Evolutionary conservation across 164 flowering plant species (phyloP).

Genomic region (Hamamelis virginiana): DNA sequence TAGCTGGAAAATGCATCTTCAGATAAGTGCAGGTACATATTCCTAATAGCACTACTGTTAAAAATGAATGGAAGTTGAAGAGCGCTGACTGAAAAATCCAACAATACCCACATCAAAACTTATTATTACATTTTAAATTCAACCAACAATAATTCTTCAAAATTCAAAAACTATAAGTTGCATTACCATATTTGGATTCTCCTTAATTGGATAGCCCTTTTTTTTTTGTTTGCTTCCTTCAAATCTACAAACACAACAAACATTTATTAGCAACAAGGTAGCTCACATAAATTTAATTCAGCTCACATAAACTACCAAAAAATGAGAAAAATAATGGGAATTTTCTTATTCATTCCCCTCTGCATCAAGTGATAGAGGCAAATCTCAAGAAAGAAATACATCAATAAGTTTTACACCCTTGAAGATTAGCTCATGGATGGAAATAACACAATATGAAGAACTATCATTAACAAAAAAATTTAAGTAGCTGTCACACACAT

Average conservation of each 20-base stretch:
- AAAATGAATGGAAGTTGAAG: constrained; percentile 87
- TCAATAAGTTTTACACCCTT: no score
- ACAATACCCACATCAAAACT: background rate
- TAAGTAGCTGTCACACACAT: no score
- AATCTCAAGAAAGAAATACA: no score
- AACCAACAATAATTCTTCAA: background rate
- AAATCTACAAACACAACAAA: constrained; percentile 3
- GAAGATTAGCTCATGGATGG: no score
- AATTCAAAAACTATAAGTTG: background rate
- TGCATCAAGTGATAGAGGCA: no score
- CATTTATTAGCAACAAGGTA: constrained; percentile 8
- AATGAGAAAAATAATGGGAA: no score
- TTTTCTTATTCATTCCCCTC: no score
- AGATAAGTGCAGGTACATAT: constrained; percentile 81
- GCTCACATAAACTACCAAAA: no score
- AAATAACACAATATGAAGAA: no score
- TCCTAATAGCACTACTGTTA: constrained; percentile 68
- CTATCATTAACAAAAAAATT: no score
- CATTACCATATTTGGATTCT: constrained; percentile 2
- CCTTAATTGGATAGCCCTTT: background rate
- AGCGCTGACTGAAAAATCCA: constrained; percentile 66
- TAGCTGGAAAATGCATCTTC: constrained; percentile 81
- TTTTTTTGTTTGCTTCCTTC: background rate
- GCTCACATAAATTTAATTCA: no score
- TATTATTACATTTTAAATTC: background rate